phyloP scores from a whole-genome alignment of 1,139 yeast genomes.

The Hyphopichia pseudoburtonii region DNA sequence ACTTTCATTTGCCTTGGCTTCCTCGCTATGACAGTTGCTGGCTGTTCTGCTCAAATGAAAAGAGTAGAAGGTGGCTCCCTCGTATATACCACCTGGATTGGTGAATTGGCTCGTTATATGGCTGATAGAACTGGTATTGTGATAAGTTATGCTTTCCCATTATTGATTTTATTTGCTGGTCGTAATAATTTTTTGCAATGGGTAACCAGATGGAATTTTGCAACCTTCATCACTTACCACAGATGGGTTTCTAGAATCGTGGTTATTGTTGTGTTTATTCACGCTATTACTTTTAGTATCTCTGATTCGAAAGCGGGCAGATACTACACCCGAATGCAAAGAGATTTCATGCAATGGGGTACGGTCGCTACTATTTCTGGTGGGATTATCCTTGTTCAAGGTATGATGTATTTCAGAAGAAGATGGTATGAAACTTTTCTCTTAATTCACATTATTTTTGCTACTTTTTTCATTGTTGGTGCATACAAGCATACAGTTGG shows the following conservation, averaged over 20 bases:
- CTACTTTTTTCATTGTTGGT: conserved; percentile 42
- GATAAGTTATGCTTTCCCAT: conserved; percentile 18
- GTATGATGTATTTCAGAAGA: conserved; percentile 29
- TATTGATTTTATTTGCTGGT: conserved; percentile 23
- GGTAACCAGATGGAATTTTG: conserved; percentile 23
- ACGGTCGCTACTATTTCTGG: conserved; percentile 40
- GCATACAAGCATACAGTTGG: conserved; percentile 40
- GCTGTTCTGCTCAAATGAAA: conserved; percentile 9
- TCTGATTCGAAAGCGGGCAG: conserved; percentile 11
- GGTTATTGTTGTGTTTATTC: conserved; percentile 16
- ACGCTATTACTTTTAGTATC: conserved; percentile 13
- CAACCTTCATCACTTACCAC: conserved; percentile 20
- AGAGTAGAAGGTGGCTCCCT: conserved; percentile 2
- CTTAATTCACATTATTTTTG: conserved; percentile 39
- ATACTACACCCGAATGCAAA: conserved; percentile 25
- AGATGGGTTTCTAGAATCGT: conserved; percentile 23
- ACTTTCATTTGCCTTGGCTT: conserved; percentile 15
- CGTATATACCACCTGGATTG: conserved; percentile 4
- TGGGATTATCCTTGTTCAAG: conserved; percentile 37
- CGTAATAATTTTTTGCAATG: conserved; percentile 25
- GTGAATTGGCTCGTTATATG: conserved; percentile 14
- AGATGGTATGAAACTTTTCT: conserved; percentile 48
- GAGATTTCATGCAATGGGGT: conserved; percentile 48
- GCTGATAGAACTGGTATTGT: conserved; percentile 28
- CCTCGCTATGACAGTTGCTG: conserved; percentile 12